phyloP scores from a whole-genome alignment of 1,139 yeast species.

The Diutina siamensis region DNA sequence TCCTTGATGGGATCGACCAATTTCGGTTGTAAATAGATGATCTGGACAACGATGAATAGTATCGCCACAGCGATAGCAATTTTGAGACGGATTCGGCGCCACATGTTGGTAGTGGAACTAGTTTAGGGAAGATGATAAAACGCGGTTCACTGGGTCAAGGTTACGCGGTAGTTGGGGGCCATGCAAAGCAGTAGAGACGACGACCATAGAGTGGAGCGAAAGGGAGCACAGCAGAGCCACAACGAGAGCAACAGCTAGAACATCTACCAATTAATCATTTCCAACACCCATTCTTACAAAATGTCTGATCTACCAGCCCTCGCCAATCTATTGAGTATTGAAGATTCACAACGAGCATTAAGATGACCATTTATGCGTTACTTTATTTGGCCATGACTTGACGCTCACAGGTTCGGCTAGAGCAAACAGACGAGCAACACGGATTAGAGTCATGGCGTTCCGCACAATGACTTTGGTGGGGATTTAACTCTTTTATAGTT shows the following conservation, averaged over 20 bases:
- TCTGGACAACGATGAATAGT: background rate
- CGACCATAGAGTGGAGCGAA: no score
- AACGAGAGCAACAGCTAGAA: no score
- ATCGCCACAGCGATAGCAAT: background rate
- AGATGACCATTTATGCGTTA: slow-evolving; percentile 32
- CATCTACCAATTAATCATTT: no score
- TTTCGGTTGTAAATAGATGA: background rate
- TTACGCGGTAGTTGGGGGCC: no score
- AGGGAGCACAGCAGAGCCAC: no score
- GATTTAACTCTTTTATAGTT: background rate
- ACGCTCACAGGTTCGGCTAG: slow-evolving; percentile 46
- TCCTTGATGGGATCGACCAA: background rate
- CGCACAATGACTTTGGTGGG: slow-evolving; percentile 25
- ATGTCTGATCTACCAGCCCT: slow-evolving; percentile 46
- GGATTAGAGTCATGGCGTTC: slow-evolving; percentile 43
- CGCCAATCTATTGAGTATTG: slow-evolving; percentile 13
- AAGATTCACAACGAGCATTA: slow-evolving; percentile 31
- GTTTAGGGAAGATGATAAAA: no score
- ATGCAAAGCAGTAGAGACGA: no score
- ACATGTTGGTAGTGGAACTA: no score
- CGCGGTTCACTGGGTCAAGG: no score
- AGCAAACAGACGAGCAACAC: slow-evolving; percentile 45
- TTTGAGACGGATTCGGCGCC: background rate
- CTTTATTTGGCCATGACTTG: slow-evolving; percentile 43
- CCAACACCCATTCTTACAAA: slow-evolving; percentile 3